Base-by-base conservation (phyloP, 495 filamentous ascomycete genomes). In the Aeminium ludgeri region DNA sequence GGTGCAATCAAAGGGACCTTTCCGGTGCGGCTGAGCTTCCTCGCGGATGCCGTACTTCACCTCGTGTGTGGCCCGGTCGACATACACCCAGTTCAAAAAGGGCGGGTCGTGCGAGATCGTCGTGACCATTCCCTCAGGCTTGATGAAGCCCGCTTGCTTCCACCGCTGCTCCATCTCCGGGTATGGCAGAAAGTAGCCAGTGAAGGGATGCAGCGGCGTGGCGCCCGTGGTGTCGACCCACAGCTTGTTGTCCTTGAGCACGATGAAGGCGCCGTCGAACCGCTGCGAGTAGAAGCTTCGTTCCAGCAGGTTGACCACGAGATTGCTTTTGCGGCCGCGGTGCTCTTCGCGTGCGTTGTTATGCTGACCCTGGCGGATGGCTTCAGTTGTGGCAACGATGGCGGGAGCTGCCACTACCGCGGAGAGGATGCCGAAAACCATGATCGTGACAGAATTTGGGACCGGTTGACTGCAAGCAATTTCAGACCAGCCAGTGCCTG, bases 51-150 rank as follows among this genome's bases (percentile, higher is more conserved):
- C 56, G 38, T 59, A 59, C 40, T 54, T 57, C 10, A 57, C 44
- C 38, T 57, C 54, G 28, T 56, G 38, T 3, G 55, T 58, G 6
- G 52, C 40, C 27, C 45, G 38, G 38, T 56, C 53, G 13, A 59
- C 41, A 28, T 57, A 59, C 5, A 57, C 40, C 56, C 56, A 59
- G 33, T 59, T 59, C 43, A 59, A 39, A 23, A 55, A 50, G 6
- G 53, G 55, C 30, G 53, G 40, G n/a, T 46, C 52, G 25, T 55
- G 45, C 2, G 44, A 50, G 41, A 59, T 57, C 30, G 55, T 55
- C 19, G 52, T 55, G 13, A 59, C 56, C 13, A 55, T 48, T 1
- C 56, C 56, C 33, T 58, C 53, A 37, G 51, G 49, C 10, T 41
- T 38, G 17, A 29, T 30, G 31, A 31, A 46, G 2, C 43, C 43